Conservation (phyloP, 2,329 filamentous ascomycete genomes). For the Fonsecaea multimorphosa region DNA sequence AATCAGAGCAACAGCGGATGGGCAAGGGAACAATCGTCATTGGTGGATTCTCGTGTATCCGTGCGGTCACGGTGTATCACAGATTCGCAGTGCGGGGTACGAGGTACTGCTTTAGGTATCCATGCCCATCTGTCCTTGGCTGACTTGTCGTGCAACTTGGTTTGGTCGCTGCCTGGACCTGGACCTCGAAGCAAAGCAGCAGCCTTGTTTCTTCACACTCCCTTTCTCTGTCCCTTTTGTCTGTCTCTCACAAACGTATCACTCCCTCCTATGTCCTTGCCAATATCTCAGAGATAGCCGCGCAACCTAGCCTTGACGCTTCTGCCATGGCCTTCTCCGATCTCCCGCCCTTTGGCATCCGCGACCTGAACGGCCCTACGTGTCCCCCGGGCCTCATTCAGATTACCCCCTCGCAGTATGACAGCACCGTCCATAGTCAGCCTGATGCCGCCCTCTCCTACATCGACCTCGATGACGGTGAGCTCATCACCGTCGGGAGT, state of each 20-base stretch:
- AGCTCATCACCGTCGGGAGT: slow-evolving; percentile 56
- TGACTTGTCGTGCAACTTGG: slow-evolving; percentile 6
- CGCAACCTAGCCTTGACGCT: background rate
- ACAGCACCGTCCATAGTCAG: slow-evolving; percentile 48
- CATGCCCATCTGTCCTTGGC: background rate
- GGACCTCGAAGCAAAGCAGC: slow-evolving; percentile 1
- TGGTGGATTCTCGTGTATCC: background rate
- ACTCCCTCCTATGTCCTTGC: slow-evolving; percentile 12
- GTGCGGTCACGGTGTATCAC: too few species aligned
- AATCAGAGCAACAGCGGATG: background rate
- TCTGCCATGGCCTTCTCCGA: slow-evolving; percentile 25
- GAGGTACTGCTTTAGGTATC: too few species aligned
- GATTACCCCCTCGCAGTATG: slow-evolving; percentile 52
- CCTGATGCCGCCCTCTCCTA: slow-evolving; percentile 53
- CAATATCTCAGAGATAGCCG: slow-evolving; percentile 1
- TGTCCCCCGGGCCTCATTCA: slow-evolving; percentile 46
- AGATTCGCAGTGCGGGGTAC: background rate
- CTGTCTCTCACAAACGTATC: background rate
- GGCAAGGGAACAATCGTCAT: background rate
- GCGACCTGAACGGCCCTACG: slow-evolving; percentile 32
- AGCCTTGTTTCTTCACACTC: slow-evolving; percentile 5
- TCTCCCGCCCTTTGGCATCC: slow-evolving; percentile 38
- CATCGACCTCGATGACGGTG: slow-evolving; percentile 54
- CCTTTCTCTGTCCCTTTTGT: background rate
- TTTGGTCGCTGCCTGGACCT: slow-evolving; percentile 21